A percentile compares a stretch with the other conserved stretches of the same genome.
Conservation (phyloP, 192 early-diverging fungal species). For the Entomortierella parvispora region DNA sequence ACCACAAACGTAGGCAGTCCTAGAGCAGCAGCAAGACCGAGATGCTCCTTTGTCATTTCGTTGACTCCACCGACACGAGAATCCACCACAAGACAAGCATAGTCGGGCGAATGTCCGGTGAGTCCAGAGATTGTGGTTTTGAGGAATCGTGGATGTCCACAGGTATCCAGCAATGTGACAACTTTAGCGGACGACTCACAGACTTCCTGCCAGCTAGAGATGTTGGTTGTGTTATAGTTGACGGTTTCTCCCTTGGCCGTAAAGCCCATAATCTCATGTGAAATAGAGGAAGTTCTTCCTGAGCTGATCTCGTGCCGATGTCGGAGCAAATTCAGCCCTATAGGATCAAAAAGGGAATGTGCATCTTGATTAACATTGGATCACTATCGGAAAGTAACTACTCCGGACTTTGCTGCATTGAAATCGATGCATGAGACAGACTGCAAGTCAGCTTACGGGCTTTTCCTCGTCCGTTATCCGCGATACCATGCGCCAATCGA, state of each 20-base stretch:
- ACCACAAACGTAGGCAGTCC: constrained; percentile 84
- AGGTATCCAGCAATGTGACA: constrained; percentile 88
- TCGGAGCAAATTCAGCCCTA: constrained; percentile 81
- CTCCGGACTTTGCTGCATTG: not conserved
- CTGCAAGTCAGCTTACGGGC: constrained; percentile 52
- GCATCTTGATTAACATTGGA: not conserved
- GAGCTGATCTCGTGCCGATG: constrained; percentile 93
- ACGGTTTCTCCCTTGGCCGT: constrained; percentile 72
- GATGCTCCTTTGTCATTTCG: constrained; percentile 81
- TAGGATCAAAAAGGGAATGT: not conserved
- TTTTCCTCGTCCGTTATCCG: constrained; percentile 89
- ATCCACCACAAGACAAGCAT: constrained; percentile 85
- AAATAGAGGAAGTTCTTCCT: constrained; percentile 91
- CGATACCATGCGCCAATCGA: constrained; percentile 80
- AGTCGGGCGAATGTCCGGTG: constrained; percentile 88
- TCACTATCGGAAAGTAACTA: not conserved
- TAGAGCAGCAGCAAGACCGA: constrained; percentile 83
- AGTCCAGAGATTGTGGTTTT: constrained; percentile 93
- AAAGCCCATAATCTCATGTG: constrained; percentile 89
- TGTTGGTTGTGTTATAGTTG: constrained; percentile 78
- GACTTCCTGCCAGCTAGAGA: constrained; percentile 83
- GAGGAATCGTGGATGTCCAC: constrained; percentile 89
- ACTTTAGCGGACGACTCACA: constrained; percentile 78
- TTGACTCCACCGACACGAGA: constrained; percentile 72
- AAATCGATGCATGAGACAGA: not conserved